Evolutionary conservation across 352 stramenopile species (phyloP).

Genomic region (Pythium brachiatum): DNA sequence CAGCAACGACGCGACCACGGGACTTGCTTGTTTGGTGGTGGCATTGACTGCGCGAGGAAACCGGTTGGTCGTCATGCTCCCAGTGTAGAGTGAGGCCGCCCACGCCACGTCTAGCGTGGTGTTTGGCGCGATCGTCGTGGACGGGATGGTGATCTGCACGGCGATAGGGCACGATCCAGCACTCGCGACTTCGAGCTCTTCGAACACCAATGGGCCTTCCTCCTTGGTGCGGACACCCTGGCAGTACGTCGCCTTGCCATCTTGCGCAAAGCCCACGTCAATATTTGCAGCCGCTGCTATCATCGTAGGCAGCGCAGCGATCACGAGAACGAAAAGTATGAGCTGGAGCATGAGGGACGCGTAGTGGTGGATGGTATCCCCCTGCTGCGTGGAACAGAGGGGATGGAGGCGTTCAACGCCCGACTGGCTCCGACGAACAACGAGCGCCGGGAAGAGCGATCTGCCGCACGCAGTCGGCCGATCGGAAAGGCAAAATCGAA

Average conservation of each 20-base stretch:
- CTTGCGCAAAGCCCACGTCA: constrained; percentile 16
- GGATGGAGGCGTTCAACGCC: not conserved
- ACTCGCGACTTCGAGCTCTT: constrained; percentile 40
- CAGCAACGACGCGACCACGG: constrained; percentile 44
- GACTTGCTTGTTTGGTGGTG: constrained; percentile 33
- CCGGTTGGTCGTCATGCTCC: constrained; percentile 29
- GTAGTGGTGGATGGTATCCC: not conserved
- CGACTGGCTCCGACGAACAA: no score
- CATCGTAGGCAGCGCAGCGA: not conserved
- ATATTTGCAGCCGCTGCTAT: constrained; percentile 8
- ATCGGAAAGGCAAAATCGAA: no score
- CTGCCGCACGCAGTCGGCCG: no score
- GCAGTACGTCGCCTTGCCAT: constrained; percentile 59
- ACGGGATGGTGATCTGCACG: constrained; percentile 36
- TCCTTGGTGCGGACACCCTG: constrained; percentile 41
- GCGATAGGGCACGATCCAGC: constrained; percentile 56
- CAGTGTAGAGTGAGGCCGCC: constrained; percentile 28
- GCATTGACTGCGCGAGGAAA: constrained; percentile 62
- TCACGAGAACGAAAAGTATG: not conserved
- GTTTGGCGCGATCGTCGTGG: constrained; percentile 35
- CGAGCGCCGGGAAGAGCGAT: no score
- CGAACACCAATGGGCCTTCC: constrained; percentile 39
- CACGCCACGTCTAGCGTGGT: constrained; percentile 52
- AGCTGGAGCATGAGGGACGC: not conserved
- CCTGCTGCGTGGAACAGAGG: not conserved